Conservation (phyloP, 2,329 filamentous ascomycete genomes). For the Aureobasidium sp. region DNA sequence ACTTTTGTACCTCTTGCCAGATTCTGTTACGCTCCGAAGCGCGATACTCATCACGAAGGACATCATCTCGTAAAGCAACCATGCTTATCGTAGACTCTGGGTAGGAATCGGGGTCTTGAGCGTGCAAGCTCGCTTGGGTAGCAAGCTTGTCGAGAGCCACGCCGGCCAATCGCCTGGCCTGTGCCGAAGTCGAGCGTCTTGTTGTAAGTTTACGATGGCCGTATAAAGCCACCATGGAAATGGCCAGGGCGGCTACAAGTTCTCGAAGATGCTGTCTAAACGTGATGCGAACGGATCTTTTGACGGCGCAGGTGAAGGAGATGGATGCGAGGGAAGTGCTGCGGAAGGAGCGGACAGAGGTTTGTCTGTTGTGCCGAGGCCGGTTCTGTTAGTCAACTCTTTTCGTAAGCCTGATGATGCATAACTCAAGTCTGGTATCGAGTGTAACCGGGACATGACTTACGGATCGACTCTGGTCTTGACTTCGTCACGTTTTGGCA, state of each 20-base stretch:
- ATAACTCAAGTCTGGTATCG: constrained; percentile 17
- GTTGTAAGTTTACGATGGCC: constrained; percentile 56
- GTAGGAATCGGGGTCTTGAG: constrained; percentile 52
- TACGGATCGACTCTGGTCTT: constrained; percentile 52
- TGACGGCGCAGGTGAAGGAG: constrained; percentile 76
- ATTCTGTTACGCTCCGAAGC: constrained; percentile 68
- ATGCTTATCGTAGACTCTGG: constrained; percentile 78
- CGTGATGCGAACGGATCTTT: constrained; percentile 68
- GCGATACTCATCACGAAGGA: constrained; percentile 74
- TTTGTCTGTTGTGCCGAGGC: constrained; percentile 65
- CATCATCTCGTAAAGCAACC: constrained; percentile 83
- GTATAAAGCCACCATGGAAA: constrained; percentile 52
- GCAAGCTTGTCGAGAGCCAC: constrained; percentile 78
- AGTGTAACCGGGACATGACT: constrained; percentile 33
- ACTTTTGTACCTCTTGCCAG: constrained; percentile 73
- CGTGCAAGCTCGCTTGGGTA: constrained; percentile 75
- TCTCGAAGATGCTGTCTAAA: constrained; percentile 81
- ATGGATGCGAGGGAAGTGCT: constrained; percentile 87
- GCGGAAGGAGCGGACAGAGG: constrained; percentile 57
- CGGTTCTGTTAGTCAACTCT: constrained; percentile 72
- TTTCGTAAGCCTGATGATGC: constrained; percentile 21
- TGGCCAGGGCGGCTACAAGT: constrained; percentile 56
- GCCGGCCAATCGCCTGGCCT: constrained; percentile 76
- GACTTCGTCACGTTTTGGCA: constrained; percentile 56
- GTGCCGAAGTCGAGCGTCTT: constrained; percentile 58